Evolutionary conservation across 1,284 basidiomycete genomes (phyloP), one percentile per base, ranked within the genome.

Genomic region (Marasmius oreades): DNA sequence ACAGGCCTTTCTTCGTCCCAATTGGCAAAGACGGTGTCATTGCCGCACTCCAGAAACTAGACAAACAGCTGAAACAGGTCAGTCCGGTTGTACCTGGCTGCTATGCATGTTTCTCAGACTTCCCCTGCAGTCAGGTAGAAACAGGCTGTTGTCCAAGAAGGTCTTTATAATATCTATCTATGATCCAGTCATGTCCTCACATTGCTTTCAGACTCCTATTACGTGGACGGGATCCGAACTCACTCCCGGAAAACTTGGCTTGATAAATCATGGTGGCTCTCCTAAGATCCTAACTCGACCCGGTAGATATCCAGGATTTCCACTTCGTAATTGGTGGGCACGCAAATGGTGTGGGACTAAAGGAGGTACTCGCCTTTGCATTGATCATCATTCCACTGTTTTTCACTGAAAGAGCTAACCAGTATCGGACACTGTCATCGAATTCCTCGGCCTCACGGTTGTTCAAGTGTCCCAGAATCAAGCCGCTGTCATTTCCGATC

Each of bases 291-390:
- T 92, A 45, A 84, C 80, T 2, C 77, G 75, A 53, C 84, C 90
- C 2, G 90, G 90, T 31, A 83, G 87, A 14, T 92, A 92, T 63
- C 88, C 90, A 10, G 76, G 80, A 0, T 85, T 84, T 67, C 88
- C 88, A 16, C 74, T 90, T 48, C 77, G 86, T 10, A 91, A 91
- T 61, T 91, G 90, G 89, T 92, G 88, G 86, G 88, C 88, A 5
- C 76, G 89, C 14, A 69, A 73, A 16, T 92, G 82, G 80, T 64
- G 69, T 56, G 89, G 88, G 23, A 85, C 81, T 3, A 80, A 79
- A 65, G 88, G 86, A 66, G 68, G 88, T 87, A 67, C 63, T 85
- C 75, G 3, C 20, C 34, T 31, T 14, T n/a, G n/a, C n/a, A n/a
- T 8, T 48, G 2, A 12, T 48, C 26, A 12, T 39, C 51, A 45